Evolutionary conservation across 345 rosid species (phyloP).

Genomic region (Psidium friedrichsthalianum): DNA sequence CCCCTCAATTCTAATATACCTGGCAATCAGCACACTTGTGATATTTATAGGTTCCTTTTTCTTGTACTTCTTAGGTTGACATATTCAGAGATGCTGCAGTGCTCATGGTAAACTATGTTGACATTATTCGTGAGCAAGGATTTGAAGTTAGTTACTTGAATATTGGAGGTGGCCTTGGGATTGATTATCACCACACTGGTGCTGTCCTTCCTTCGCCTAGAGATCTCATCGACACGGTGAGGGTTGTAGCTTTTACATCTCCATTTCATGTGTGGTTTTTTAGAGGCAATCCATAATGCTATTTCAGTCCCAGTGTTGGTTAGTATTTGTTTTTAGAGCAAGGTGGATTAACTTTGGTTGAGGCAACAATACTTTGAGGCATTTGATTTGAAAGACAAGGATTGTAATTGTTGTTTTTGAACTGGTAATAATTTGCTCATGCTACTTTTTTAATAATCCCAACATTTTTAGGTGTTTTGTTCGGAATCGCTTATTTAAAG

Average conservation of each 20-base stretch:
- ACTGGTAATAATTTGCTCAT: background rate
- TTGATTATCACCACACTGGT: constrained; percentile 80
- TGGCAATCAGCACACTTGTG: background rate
- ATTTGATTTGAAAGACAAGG: background rate
- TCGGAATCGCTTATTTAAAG: background rate
- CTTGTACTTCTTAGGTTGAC: constrained; percentile 59
- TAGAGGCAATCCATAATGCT: background rate
- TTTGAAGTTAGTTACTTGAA: constrained; percentile 80
- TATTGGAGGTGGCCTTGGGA: constrained; percentile 97
- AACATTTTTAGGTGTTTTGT: background rate
- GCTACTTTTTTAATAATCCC: background rate
- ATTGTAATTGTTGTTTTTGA: background rate
- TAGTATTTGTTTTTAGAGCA: no score
- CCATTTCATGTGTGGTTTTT: background rate
- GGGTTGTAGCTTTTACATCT: constrained; percentile 8
- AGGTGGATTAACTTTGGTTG: background rate
- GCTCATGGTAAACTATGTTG: constrained; percentile 84
- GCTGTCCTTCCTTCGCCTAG: constrained; percentile 87
- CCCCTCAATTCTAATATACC: background rate
- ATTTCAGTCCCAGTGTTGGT: background rate
- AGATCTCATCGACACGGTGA: constrained; percentile 91
- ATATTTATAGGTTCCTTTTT: background rate
- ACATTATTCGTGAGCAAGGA: constrained; percentile 79
- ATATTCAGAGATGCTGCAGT: constrained; percentile 91
- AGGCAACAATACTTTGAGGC: background rate